Percentiles rank a stretch among this genome's conserved stretches.
phyloP scores from a whole-genome alignment of 208 protist genomes.

The Balamuthia mandrillaris region DNA sequence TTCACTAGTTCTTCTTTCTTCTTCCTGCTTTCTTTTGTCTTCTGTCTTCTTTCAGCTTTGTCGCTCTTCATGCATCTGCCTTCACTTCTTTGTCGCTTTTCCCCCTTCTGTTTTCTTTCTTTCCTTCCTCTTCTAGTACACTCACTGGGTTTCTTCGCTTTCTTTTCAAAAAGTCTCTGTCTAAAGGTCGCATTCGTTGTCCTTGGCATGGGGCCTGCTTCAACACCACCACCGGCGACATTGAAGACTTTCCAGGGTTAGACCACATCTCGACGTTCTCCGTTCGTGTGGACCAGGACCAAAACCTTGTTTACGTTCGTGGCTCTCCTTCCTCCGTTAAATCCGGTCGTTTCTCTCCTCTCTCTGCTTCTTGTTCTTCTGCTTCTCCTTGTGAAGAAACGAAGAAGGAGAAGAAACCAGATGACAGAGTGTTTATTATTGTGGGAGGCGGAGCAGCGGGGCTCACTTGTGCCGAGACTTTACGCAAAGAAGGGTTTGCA shows the following conservation, averaged over 20 bases:
- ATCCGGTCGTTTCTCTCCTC: background rate
- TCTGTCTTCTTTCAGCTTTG: no score
- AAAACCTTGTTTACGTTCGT: background rate
- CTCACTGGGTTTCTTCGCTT: background rate
- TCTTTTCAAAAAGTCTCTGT: background rate
- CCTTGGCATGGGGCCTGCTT: slow-evolving; percentile 64
- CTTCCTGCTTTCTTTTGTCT: no score
- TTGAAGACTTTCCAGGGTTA: slow-evolving; percentile 55
- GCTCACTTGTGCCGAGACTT: slow-evolving; percentile 10
- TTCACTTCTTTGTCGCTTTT: no score
- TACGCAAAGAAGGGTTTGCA: slow-evolving; percentile 46
- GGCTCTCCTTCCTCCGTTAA: background rate
- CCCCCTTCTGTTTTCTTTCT: background rate
- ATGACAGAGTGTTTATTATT: slow-evolving; percentile 27
- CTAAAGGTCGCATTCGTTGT: slow-evolving; percentile 45
- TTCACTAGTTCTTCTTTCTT: no score
- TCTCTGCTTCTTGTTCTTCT: background rate
- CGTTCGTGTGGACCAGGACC: background rate
- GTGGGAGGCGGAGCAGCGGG: slow-evolving; percentile 37
- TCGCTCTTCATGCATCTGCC: no score
- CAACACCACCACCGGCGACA: slow-evolving; percentile 57
- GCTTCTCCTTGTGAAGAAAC: no score
- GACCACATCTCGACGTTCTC: no score
- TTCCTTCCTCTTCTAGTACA: background rate
- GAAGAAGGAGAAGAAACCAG: no score